Evolutionary conservation across 306 rosid species (phyloP), one percentile per base, ranked within the genome.

Genomic region (Trifolium dubium): DNA sequence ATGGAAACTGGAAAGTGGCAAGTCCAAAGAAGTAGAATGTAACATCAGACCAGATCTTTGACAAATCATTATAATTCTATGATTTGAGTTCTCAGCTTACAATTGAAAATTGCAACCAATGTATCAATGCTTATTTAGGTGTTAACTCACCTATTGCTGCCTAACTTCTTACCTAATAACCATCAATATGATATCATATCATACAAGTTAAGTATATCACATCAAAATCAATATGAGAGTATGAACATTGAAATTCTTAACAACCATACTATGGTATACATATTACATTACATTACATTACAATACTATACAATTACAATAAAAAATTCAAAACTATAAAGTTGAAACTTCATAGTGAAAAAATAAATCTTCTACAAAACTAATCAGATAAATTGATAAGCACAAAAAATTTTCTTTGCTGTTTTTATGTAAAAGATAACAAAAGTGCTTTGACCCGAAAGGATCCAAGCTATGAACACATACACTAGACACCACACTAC

Each of bases 31-130:
- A 10, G 11, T 17, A 76, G 17, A 14, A 34, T 8, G 8, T 43
- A 4, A 49, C 31, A 53, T 1, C 3, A 54, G 14, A 40, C 7
- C 32, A 32, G 14, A 11, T 23, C 17, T 15, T 56, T 76, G 61
- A 43, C 40, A 56, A 44, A 19, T 67, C 64, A 28, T n/a, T n/a
- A n/a, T 17, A 47, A 29, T 62, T 8, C 46, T 66, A 6, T 79
- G 50, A 67, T 58, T 35, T 67, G 79, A 79, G 65, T 67, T 60
- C 34, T 67, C 76, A 80, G n/a, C 80, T 62, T 50, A 61, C 61
- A 49, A 37, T 67, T 47, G 11, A 50, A 68, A 65, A 19, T 55
- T 15, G 12, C 14, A 72, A 62, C 47, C 34, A 17, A 72, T 47
- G 14, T 34, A 11, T 12, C 53, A 35, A 8, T 68, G 18, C 56